phyloP scores from a whole-genome alignment of 2,329 filamentous ascomycete genomes.

The Colletotrichum zoysiae region DNA sequence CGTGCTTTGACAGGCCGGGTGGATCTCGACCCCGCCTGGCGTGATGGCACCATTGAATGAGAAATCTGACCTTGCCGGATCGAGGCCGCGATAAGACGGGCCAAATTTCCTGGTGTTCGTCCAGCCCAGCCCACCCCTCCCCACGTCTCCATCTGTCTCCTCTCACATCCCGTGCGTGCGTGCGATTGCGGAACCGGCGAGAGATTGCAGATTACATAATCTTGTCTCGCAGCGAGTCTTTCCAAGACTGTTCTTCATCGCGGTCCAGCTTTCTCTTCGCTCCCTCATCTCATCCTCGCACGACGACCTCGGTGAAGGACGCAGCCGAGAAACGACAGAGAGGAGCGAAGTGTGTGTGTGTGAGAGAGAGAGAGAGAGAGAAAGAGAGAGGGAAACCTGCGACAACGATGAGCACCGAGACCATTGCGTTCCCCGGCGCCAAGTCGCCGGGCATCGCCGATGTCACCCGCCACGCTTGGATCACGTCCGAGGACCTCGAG shows the following conservation, averaged over 20 bases:
- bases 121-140: no score
- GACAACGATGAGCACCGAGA: constrained; percentile 34
- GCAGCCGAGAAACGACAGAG: not conserved
- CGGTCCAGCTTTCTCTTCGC: not conserved
- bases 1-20: constrained; percentile 8
- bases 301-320: constrained; percentile 27
- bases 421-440: constrained; percentile 37
- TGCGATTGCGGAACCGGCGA: not conserved
- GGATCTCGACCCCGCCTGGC: constrained; percentile 35
- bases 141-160: not conserved
- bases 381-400: not conserved
- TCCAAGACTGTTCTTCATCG: constrained; percentile 5
- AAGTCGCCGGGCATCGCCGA: constrained; percentile 40
- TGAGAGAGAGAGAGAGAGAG: not conserved
- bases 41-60: constrained; percentile 39
- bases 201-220: not conserved
- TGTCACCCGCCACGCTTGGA: constrained; percentile 37
- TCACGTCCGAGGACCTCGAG: constrained; percentile 39
- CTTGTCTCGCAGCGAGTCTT: not conserved
- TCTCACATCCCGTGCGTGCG: no score
- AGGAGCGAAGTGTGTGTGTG: no score
- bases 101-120: constrained; percentile 24
- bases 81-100: constrained; percentile 35
- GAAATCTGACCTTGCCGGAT: constrained; percentile 39
- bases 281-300: constrained; percentile 8